A percentile compares a stretch with the other conserved stretches of the same genome.
Conservation (phyloP, 208 protist species). For the Trypanosoma vivax region DNA sequence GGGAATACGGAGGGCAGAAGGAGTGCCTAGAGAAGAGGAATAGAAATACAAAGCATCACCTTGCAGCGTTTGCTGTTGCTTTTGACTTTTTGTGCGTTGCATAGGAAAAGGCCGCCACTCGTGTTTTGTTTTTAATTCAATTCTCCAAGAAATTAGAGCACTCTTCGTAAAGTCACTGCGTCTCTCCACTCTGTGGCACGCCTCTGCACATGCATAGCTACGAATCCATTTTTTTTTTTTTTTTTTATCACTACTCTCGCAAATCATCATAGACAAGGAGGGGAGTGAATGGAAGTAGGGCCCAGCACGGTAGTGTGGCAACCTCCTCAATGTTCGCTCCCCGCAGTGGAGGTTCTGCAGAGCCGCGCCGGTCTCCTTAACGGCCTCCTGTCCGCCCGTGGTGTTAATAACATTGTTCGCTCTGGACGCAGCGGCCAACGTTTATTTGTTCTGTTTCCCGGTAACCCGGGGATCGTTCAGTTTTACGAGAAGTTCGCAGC, state of each 20-base stretch:
- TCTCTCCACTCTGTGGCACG: no score
- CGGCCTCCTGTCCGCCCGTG: constrained; percentile 3
- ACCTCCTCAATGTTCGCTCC: constrained; percentile 12
- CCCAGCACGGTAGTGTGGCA: constrained; percentile 10
- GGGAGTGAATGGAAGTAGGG: neutral
- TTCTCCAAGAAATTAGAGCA: no score
- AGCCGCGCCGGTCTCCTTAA: constrained; percentile 43
- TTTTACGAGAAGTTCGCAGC: constrained; percentile 55
- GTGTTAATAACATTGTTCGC: neutral
- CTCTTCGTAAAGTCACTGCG: no score
- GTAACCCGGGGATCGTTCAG: constrained; percentile 65
- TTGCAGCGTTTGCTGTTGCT: no score
- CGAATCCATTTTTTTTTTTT: constrained; percentile 8
- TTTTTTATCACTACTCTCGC: constrained; percentile 3
- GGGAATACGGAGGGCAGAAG: no score
- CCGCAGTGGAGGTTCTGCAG: constrained; percentile 58
- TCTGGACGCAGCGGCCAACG: constrained; percentile 15
- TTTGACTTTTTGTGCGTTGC: no score
- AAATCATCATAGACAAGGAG: neutral
- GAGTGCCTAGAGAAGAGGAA: no score
- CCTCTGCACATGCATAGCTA: no score
- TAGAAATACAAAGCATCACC: no score
- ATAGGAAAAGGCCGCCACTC: no score
- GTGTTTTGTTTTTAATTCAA: no score
- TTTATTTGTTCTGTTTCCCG: constrained; percentile 63